Conservation (phyloP, 2,329 filamentous ascomycete species). For the Nemania sp. region DNA sequence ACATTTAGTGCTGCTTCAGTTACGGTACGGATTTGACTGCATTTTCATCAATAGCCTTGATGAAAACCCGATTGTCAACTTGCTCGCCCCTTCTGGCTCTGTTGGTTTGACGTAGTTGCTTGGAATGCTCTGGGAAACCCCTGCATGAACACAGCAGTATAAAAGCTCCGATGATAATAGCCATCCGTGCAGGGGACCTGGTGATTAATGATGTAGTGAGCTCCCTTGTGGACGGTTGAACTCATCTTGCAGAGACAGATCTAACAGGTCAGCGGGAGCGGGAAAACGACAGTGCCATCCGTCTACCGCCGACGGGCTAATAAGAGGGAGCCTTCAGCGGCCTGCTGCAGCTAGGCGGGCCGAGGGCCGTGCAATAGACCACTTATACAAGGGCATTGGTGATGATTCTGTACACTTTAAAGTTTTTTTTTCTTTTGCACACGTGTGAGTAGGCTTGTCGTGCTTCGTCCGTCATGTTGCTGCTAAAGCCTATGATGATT, state of each 20-base stretch:
- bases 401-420: slow-evolving; percentile 9
- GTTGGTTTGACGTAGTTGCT: not conserved
- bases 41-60: too few relatives aligned
- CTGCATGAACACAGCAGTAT: slow-evolving; percentile 8
- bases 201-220: slow-evolving; percentile 1
- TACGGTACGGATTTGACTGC: too few relatives aligned
- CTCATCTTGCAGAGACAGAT: slow-evolving; percentile 29
- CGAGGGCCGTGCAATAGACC: slow-evolving; percentile 11
- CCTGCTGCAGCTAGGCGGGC: slow-evolving; percentile 22
- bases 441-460: slow-evolving; percentile 5
- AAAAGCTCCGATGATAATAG: slow-evolving; percentile 1
- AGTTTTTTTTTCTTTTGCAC: not conserved
- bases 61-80: too few relatives aligned
- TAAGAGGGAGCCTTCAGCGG: slow-evolving; percentile 7
- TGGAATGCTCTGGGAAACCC: not conserved
- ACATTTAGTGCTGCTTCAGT: too few relatives aligned
- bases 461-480: slow-evolving; percentile 6
- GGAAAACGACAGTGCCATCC: slow-evolving; percentile 3
- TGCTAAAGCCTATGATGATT: not conserved
- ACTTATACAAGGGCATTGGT: not conserved
- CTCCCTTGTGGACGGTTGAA: slow-evolving; percentile 17
- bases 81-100: not conserved
- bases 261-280: slow-evolving; percentile 15
- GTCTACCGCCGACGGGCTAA: slow-evolving; percentile 5
- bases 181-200: not conserved